Percentiles rank a stretch among this genome's conserved stretches.
These are phyloP conservation scores for Aureoboletus auriporus DNA, from an alignment of 768 basidiomycete species.

Conservation along the genomic window DNA sequence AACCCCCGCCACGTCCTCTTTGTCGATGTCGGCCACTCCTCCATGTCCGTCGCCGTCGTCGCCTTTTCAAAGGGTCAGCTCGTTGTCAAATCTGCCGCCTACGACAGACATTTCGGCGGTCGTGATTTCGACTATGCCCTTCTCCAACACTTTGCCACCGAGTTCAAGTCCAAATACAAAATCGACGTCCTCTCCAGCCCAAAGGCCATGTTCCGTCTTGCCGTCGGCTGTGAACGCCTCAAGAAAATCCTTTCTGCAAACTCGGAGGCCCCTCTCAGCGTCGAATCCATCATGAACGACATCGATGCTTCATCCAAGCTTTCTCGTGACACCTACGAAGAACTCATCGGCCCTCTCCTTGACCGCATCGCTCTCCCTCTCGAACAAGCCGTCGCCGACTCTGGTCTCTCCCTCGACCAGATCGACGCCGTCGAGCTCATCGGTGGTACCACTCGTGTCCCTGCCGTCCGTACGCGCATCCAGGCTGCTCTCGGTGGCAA, in stretches of 20 bases:
- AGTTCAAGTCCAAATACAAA: conserved; percentile 98
- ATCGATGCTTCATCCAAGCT: conserved; percentile 88
- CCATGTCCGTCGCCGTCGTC: conserved; percentile 81
- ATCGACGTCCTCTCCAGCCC: conserved; percentile 90
- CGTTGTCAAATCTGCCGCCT: conserved; percentile 80
- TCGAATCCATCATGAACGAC: conserved; percentile 96
- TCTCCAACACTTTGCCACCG: conserved; percentile 79
- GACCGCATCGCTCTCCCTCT: conserved; percentile 74
- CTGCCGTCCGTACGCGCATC: conserved; percentile 86
- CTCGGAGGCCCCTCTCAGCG: conserved; percentile 79
- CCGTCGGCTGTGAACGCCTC: conserved; percentile 85
- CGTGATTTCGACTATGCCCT: conserved; percentile 95
- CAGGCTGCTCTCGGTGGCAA: conserved; percentile 80
- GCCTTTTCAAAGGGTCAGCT: conserved; percentile 95
- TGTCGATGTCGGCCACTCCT: conserved; percentile 93
- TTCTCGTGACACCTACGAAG: conserved; percentile 77
- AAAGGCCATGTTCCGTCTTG: conserved; percentile 90
- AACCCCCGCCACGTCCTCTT: conserved; percentile 85
- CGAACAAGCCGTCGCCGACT: conserved; percentile 72
- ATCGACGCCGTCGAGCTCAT: conserved; percentile 91
- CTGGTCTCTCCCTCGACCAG: conserved; percentile 77
- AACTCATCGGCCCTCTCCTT: conserved; percentile 70
- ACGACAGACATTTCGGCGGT: conserved; percentile 91
- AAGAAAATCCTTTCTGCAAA: conserved; percentile 98
- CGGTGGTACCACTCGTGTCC: conserved; percentile 90